Conservation (phyloP, 2,329 filamentous ascomycete genomes). For the Parascedosporium putredinis region DNA sequence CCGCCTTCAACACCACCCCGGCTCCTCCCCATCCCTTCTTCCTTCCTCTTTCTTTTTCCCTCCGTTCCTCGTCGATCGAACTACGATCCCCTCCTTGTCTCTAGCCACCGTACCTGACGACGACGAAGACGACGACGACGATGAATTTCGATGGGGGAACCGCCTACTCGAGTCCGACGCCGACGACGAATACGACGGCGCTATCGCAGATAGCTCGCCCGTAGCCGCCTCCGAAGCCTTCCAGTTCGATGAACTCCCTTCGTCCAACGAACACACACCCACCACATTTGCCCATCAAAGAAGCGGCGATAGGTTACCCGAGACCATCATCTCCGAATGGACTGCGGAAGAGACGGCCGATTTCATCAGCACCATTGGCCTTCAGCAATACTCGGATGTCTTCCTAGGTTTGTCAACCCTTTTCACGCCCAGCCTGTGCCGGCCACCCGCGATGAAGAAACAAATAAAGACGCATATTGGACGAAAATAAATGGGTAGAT, state of each 20-base stretch:
- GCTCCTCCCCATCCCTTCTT: neutral
- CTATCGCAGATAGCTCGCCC: slow-evolving; percentile 56
- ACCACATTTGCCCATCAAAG: slow-evolving; percentile 63
- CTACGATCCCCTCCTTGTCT: neutral
- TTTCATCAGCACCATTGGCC: slow-evolving; percentile 69
- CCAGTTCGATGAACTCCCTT: slow-evolving; percentile 60
- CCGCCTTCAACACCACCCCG: slow-evolving; percentile 1
- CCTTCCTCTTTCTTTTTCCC: neutral
- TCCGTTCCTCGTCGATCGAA: slow-evolving; percentile 5
- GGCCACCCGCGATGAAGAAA: neutral
- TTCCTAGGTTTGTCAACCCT: slow-evolving; percentile 61
- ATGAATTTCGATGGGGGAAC: slow-evolving; percentile 57
- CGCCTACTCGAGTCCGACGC: slow-evolving; percentile 69
- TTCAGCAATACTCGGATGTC: slow-evolving; percentile 70
- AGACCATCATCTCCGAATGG: slow-evolving; percentile 71
- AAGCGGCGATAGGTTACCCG: slow-evolving; percentile 56
- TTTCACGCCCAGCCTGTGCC: neutral
- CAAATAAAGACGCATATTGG: neutral
- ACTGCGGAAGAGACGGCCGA: slow-evolving; percentile 81
- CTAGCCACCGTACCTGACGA: too few species aligned
- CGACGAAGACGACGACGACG: slow-evolving; percentile 14
- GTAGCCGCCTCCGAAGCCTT: slow-evolving; percentile 59
- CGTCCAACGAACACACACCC: slow-evolving; percentile 63
- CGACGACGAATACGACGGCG: slow-evolving; percentile 75
- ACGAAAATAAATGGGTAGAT: too few species aligned